A percentile compares a stretch with the other conserved stretches of the same genome.
Evolutionary conservation across 148 eudicot species (phyloP).

Genomic region (Salicornia ramosissima): DNA sequence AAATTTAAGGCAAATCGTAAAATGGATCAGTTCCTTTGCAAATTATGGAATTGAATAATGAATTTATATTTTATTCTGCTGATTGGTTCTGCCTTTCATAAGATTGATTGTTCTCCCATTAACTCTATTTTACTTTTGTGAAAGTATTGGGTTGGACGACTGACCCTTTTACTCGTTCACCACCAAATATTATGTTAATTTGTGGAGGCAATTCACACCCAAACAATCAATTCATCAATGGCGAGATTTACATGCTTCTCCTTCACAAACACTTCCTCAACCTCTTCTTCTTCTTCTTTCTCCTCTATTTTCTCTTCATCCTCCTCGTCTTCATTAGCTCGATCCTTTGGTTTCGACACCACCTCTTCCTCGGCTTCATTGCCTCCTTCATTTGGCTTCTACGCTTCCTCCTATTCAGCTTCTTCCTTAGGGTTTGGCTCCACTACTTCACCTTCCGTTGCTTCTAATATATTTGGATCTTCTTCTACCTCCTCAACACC

Average conservation of each 20-base stretch:
- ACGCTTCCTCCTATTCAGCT: neutral
- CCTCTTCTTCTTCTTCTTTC: slow-evolving; percentile 8
- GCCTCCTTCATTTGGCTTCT: neutral
- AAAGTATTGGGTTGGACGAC: no score
- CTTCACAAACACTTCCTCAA: neutral
- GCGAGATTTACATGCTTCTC: slow-evolving; percentile 20
- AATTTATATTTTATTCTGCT: neutral
- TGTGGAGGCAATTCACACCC: no score
- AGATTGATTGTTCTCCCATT: no score
- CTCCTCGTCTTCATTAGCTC: slow-evolving; percentile 10
- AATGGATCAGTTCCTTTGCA: no score
- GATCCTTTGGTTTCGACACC: slow-evolving; percentile 12
- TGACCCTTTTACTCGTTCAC: no score
- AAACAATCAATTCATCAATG: slow-evolving; percentile 10
- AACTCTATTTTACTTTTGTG: no score
- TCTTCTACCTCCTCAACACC: neutral
- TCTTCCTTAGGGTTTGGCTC: slow-evolving; percentile 14
- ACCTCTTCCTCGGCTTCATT: neutral
- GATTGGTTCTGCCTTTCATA: no score
- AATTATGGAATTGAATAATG: neutral
- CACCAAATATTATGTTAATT: no score
- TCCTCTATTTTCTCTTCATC: neutral
- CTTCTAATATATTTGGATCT: neutral
- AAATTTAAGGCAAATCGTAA: no score
- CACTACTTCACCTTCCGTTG: slow-evolving; percentile 1